These are phyloP conservation scores for Lactarius deliciosus DNA, from an alignment of 768 basidiomycete species.

Conservation along the genomic window DNA sequence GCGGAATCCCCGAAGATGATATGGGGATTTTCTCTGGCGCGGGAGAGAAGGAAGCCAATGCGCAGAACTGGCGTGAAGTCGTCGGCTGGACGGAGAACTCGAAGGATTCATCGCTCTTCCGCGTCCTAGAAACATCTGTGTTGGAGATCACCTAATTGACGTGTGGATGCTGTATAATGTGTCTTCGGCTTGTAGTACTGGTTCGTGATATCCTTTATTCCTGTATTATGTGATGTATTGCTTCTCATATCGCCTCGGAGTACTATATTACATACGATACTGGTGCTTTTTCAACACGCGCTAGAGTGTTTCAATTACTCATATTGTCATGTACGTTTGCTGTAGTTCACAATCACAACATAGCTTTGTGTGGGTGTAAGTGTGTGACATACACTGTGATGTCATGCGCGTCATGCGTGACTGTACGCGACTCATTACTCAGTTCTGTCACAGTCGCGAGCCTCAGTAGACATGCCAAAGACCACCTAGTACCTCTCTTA, in stretches of 20 bases:
- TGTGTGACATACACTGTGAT: conserved; percentile 2
- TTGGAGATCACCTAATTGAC: conserved; percentile 59
- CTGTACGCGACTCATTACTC: conserved; percentile 15
- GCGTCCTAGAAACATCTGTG: conserved; percentile 76
- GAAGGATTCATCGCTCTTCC: conserved; percentile 71
- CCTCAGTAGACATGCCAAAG: conserved; percentile 23
- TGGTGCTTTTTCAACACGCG: conserved; percentile 9
- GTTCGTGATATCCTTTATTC: conserved; percentile 26
- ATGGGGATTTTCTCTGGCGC: conserved; percentile 69
- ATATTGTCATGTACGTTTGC: conserved; percentile 21
- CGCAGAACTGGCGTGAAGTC: conserved; percentile 75
- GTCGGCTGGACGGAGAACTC: conserved; percentile 81
- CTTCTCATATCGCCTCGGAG: not conserved
- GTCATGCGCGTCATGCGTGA: conserved; percentile 4
- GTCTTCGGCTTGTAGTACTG: conserved; percentile 11
- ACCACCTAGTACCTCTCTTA: conserved; percentile 28
- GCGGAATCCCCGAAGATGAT: conserved; percentile 80
- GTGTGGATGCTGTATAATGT: conserved; percentile 1
- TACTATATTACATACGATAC: conserved; percentile 18
- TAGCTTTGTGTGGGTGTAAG: conserved; percentile 3
- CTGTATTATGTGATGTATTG: conserved; percentile 26
- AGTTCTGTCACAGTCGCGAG: not conserved
- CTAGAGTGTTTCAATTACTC: conserved; percentile 21
- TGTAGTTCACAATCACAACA: conserved; percentile 22
- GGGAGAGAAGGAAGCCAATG: conserved; percentile 84